These are phyloP conservation scores for Fusarium avenaceum DNA, from an alignment of 2,329 filamentous ascomycete genomes.

Conservation along the genomic window DNA sequence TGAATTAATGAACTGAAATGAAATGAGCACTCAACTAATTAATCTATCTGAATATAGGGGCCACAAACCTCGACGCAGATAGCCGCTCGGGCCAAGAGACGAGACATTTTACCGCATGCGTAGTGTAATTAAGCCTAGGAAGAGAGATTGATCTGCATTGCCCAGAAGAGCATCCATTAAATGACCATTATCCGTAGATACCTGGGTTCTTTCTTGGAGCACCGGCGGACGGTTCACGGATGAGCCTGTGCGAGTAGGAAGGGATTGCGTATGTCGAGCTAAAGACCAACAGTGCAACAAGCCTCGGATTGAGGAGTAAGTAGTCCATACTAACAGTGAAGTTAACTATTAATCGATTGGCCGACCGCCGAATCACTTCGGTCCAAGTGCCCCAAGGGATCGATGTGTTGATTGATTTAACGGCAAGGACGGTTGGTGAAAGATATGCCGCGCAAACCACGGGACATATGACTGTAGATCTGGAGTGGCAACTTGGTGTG, in stretches of 20 bases:
- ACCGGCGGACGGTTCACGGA: constrained; percentile 25
- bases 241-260: constrained; percentile 32
- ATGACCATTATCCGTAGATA: no score
- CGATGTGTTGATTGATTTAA: constrained; percentile 18
- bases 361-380: constrained; percentile 6
- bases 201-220: constrained; percentile 18
- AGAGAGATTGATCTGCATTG: constrained; percentile 22
- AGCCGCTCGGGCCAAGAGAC: constrained; percentile 25
- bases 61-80: constrained; percentile 12
- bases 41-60: constrained; percentile 36
- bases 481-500: not conserved
- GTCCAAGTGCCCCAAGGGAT: constrained; percentile 5
- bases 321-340: not conserved
- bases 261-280: constrained; percentile 16
- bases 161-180: not conserved
- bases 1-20: constrained; percentile 31
- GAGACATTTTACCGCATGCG: constrained; percentile 4
- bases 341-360: constrained; percentile 1
- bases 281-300: constrained; percentile 15
- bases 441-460: constrained; percentile 40
- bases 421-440: constrained; percentile 34
- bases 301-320: constrained; percentile 19
- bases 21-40: constrained; percentile 20
- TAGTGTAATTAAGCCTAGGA: constrained; percentile 20
- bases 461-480: not conserved